Base-by-base conservation (phyloP, 2,329 filamentous ascomycete genomes). In the Meredithiella fracta region DNA sequence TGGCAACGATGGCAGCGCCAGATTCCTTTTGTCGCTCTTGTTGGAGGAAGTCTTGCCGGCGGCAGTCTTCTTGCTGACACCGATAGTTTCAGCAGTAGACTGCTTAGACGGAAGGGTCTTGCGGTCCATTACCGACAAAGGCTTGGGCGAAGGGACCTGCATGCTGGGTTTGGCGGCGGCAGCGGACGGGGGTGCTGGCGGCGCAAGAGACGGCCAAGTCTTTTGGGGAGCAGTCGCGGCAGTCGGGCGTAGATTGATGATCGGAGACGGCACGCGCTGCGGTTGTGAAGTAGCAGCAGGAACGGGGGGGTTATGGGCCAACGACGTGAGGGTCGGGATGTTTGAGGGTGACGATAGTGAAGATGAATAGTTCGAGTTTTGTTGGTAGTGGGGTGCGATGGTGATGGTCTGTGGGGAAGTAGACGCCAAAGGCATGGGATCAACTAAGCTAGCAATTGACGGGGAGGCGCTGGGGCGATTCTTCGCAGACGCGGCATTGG, bases 371-470 rank as follows among this genome's bases (percentile, higher is more conserved):
- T 34, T 34, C 5, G 29, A 34, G 11, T 5, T 5, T 34, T 34
- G 29, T 40, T 54, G 47, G 37, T 26, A 34, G 42, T 25, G 42
- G 37, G 47, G 47, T 34, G 29, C 53, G 20, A n/a, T 25, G 15
- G 14, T 40, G 25, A 49, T 47, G 40, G 47, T 23, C 22, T 47
- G 31, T 37, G 54, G 31, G 17, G 47, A 37, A 34, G 49, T 20
- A 23, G 47, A 47, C 23, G 68, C 65, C 56, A 60, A 62, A 50
- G 68, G 72, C 49, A 72, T 69, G 8, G 74, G 85, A 62, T 95
- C 88, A 53, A 96, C 86, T 57, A 96, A 76, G 68, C 87, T 94
- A 4, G 88, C 84, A 62, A 96, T 95, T 2, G 91, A 91, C 1
- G 91, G 90, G 3, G 91, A 96, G 40, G 85, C 85, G 65, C 86